Evolutionary conservation across 2,329 filamentous ascomycete species (phyloP).

Genomic region (Hymenoscyphus linearis): DNA sequence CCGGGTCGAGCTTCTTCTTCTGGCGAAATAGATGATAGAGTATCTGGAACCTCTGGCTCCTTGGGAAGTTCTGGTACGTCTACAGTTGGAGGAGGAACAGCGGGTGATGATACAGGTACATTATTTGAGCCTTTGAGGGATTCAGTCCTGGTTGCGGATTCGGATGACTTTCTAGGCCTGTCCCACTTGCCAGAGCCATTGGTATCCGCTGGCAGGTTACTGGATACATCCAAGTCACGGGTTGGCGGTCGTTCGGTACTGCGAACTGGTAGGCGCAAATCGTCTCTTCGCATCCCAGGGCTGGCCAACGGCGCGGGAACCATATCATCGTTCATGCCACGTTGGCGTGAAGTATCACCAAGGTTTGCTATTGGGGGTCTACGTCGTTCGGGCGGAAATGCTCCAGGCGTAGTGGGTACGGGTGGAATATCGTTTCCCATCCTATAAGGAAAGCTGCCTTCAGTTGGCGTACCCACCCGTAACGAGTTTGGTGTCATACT

Average conservation of each 20-base stretch:
- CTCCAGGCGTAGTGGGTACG: constrained; percentile 25
- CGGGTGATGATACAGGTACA: constrained; percentile 4
- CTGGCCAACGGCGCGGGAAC: constrained; percentile 34
- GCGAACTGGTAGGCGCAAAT: constrained; percentile 30
- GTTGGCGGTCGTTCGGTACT: constrained; percentile 28
- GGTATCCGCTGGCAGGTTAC: neutral
- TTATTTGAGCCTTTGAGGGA: constrained; percentile 9
- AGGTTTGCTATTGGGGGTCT: constrained; percentile 31
- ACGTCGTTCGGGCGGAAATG: constrained; percentile 30
- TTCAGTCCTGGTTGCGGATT: constrained; percentile 7
- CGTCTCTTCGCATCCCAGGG: constrained; percentile 33
- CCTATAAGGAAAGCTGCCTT: constrained; percentile 19
- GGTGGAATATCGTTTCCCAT: constrained; percentile 25
- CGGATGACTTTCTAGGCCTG: constrained; percentile 9
- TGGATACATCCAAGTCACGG: neutral
- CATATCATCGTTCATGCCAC: constrained; percentile 27
- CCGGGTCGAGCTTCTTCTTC: constrained; percentile 56
- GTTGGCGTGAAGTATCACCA: constrained; percentile 28
- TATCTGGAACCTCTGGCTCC: neutral
- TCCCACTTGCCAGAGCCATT: constrained; percentile 12
- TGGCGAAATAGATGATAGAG: neutral
- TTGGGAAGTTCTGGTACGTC: constrained; percentile 1
- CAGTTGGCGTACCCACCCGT: constrained; percentile 24
- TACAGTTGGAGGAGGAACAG: constrained; percentile 8
- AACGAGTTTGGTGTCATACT: constrained; percentile 29